A percentile compares a stretch with the other conserved stretches of the same genome.
These are phyloP conservation scores for Pythium chondricola DNA, from an alignment of 352 stramenopile genomes.

Conservation along the genomic window DNA sequence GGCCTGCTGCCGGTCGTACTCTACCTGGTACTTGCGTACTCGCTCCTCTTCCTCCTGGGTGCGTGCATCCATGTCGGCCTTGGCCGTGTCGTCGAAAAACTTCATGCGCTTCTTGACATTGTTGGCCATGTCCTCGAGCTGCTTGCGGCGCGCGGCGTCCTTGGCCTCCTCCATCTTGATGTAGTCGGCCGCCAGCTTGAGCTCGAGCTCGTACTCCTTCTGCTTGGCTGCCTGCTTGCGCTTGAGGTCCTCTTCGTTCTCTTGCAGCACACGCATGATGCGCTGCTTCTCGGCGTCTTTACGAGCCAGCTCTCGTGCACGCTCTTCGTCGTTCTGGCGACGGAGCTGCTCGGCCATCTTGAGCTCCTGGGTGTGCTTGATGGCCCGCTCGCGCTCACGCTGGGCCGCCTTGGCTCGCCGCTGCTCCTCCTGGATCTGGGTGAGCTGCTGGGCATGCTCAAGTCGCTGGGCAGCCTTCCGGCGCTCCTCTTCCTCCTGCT, in stretches of 20 bases:
- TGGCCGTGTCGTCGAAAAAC: constrained; percentile 76
- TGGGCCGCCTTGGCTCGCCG: constrained; percentile 52
- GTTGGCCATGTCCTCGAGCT: constrained; percentile 62
- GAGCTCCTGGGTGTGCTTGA: constrained; percentile 48
- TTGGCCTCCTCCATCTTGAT: constrained; percentile 68
- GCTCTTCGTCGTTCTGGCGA: constrained; percentile 51
- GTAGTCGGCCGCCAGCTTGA: constrained; percentile 68
- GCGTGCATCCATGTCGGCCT: constrained; percentile 54
- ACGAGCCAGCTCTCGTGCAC: constrained; percentile 31
- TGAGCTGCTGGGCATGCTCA: constrained; percentile 55
- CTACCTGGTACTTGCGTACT: constrained; percentile 53
- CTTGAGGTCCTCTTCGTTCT: constrained; percentile 61
- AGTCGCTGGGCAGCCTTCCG: constrained; percentile 46
- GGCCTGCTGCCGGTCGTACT: constrained; percentile 50
- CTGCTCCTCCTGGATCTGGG: constrained; percentile 61
- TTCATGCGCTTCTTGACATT: constrained; percentile 83
- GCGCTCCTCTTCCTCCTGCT: constrained; percentile 53
- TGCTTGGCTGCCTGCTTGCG: constrained; percentile 49
- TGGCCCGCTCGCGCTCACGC: constrained; percentile 32
- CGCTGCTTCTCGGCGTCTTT: constrained; percentile 60
- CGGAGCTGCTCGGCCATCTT: constrained; percentile 41
- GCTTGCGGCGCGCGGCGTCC: constrained; percentile 46
- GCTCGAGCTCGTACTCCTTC: constrained; percentile 48
- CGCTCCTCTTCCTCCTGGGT: constrained; percentile 61
- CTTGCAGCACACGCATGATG: constrained; percentile 43